Conservation (phyloP, 441 rosid genomes). For the Adansonia rubrostipa region DNA sequence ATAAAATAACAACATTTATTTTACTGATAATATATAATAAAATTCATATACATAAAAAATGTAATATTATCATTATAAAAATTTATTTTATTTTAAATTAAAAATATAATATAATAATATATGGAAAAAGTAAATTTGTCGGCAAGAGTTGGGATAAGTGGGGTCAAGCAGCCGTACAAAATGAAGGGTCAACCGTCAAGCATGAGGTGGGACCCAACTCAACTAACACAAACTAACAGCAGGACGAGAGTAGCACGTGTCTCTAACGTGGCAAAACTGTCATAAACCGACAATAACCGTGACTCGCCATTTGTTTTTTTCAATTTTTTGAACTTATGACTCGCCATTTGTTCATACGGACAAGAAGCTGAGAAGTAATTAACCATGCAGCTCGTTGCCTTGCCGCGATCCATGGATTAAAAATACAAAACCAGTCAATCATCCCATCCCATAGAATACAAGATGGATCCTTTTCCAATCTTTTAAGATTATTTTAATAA, state of each 20-base stretch:
- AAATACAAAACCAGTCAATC: background rate
- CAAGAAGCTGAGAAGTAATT: slow-evolving; percentile 9
- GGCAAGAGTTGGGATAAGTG: slow-evolving; percentile 40
- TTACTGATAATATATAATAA: background rate
- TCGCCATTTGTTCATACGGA: background rate
- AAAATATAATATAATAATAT: background rate
- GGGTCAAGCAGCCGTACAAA: slow-evolving; percentile 35
- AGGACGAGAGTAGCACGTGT: slow-evolving; percentile 39
- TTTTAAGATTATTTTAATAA: background rate
- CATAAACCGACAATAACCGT: slow-evolving; percentile 55
- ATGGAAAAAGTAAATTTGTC: slow-evolving; percentile 37
- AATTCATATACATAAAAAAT: background rate
- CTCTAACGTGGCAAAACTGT: slow-evolving; percentile 58
- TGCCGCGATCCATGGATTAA: slow-evolving; percentile 2
- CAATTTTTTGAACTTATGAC: background rate
- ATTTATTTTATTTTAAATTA: background rate
- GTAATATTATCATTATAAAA: too few relatives aligned
- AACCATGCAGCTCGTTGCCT: background rate
- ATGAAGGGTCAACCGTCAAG: slow-evolving; percentile 55
- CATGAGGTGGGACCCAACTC: slow-evolving; percentile 32
- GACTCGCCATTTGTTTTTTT: slow-evolving; percentile 12
- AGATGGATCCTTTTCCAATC: background rate
- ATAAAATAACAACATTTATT: background rate
- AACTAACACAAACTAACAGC: slow-evolving; percentile 16
- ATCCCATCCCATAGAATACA: background rate